Evolutionary conservation across 2,329 filamentous ascomycete genomes (phyloP).

Genomic region (Metarhizium anisopliae): DNA sequence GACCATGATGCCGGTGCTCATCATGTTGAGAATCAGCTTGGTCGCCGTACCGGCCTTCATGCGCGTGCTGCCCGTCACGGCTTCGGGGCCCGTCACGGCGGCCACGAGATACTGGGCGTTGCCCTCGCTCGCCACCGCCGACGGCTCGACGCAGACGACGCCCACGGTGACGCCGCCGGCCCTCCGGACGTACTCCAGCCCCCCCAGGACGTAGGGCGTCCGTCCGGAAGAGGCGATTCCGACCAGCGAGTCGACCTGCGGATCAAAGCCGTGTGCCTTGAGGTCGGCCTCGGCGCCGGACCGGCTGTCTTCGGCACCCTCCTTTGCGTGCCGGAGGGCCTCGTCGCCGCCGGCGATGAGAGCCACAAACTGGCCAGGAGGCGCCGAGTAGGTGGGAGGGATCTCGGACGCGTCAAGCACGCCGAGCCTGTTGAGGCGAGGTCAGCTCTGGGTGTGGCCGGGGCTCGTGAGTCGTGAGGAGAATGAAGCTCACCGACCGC

Average conservation of each 20-base stretch:
- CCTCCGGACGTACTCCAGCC: conserved; percentile 19
- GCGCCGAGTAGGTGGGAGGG: conserved; percentile 30
- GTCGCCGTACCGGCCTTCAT: too few species aligned
- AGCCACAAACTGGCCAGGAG: conserved; percentile 28
- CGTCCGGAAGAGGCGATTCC: conserved; percentile 34
- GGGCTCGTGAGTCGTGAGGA: neutral
- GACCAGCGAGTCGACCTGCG: conserved; percentile 26
- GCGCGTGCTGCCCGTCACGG: too few species aligned
- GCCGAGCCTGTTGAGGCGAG: conserved; percentile 20
- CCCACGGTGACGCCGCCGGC: conserved; percentile 28
- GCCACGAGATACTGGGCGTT: too few species aligned
- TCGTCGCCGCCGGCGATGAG: conserved; percentile 32
- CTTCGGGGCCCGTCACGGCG: too few species aligned
- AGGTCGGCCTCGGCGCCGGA: conserved; percentile 22
- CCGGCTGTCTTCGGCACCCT: conserved; percentile 31
- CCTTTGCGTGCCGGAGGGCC: conserved; percentile 29
- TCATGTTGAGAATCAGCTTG: too few species aligned
- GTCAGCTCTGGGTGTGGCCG: neutral
- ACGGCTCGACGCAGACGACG: conserved; percentile 26
- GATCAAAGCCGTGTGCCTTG: conserved; percentile 17
- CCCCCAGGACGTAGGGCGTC: conserved; percentile 31
- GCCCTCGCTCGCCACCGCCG: conserved; percentile 8
- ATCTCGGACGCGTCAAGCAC: conserved; percentile 33
- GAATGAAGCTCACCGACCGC: conserved; percentile 25
- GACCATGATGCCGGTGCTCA: too few species aligned